Conservation (phyloP, 768 basidiomycete genomes). For the Lactifluus rugatus region DNA sequence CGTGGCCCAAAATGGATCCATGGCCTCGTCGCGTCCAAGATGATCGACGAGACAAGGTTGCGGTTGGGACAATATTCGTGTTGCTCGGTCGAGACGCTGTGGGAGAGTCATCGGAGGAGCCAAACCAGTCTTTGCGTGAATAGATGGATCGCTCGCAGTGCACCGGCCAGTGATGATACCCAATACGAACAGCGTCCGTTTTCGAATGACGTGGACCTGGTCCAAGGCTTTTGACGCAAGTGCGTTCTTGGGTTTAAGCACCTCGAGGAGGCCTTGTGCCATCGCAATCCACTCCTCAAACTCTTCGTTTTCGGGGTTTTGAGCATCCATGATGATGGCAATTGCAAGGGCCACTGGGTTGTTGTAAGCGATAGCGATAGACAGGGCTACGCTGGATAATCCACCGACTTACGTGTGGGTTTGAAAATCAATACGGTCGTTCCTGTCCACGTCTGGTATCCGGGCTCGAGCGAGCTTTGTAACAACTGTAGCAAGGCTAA, state of each 20-base stretch:
- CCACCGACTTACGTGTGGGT: conserved; percentile 18
- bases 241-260: conserved; percentile 12
- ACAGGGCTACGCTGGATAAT: neutral
- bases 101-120: conserved; percentile 7
- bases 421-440: conserved; percentile 13
- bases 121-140: neutral
- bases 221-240: conserved; percentile 19
- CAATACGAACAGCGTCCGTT: conserved; percentile 17
- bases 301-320: conserved; percentile 20
- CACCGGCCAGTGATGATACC: conserved; percentile 11
- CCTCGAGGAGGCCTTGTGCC: conserved; percentile 15
- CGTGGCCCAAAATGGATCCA: conserved; percentile 17
- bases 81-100: conserved; percentile 18
- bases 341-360: conserved; percentile 20
- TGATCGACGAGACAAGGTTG: conserved; percentile 16
- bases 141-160: neutral
- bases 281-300: conserved; percentile 23
- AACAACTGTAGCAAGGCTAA: conserved; percentile 16
- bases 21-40: conserved; percentile 15
- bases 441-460: conserved; percentile 11
- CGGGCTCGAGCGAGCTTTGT: conserved; percentile 1
- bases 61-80: conserved; percentile 13
- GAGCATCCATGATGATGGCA: conserved; percentile 23
- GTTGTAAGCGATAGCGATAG: neutral
- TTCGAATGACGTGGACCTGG: conserved; percentile 17